These are phyloP conservation scores for Candida coleopterorum DNA, from an alignment of 805 yeast species.

Conservation along the genomic window DNA sequence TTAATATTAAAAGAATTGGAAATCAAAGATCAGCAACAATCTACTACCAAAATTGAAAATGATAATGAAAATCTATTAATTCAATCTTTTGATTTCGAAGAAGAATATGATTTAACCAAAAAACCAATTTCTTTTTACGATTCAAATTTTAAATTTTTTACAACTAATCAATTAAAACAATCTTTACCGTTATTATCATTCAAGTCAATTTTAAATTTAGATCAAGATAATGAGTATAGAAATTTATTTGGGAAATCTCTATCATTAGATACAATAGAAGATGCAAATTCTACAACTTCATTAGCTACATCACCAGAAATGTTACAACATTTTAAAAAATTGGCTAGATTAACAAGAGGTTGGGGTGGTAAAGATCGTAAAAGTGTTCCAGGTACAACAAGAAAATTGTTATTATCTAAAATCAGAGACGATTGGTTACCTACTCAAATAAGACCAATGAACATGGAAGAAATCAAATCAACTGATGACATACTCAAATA, in stretches of 20 bases:
- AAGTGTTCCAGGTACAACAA: constrained; percentile 66
- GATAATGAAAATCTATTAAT: constrained; percentile 16
- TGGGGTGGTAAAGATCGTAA: constrained; percentile 83
- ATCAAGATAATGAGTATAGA: constrained; percentile 72
- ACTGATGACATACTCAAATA: constrained; percentile 32
- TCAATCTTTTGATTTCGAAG: constrained; percentile 22
- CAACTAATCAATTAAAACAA: constrained; percentile 38
- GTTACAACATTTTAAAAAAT: constrained; percentile 55
- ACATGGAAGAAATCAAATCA: constrained; percentile 49
- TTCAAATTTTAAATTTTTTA: constrained; percentile 43
- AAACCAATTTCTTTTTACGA: constrained; percentile 35
- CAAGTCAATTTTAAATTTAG: constrained; percentile 47
- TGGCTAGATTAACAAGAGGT: constrained; percentile 58
- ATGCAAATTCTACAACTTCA: constrained; percentile 72
- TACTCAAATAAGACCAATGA: constrained; percentile 53
- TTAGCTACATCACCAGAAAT: constrained; percentile 66
- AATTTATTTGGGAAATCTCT: constrained; percentile 62
- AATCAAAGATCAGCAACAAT: constrained; percentile 16
- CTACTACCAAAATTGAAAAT: constrained; percentile 12
- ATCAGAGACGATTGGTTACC: constrained; percentile 82
- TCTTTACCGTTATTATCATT: constrained; percentile 41
- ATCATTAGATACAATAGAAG: constrained; percentile 62
- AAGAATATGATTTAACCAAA: constrained; percentile 18
- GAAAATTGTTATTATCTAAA: constrained; percentile 64
- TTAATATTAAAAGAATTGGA: constrained; percentile 43